Conservation (phyloP, 2,329 filamentous ascomycete genomes). For the Lachnellula subtilissima region DNA sequence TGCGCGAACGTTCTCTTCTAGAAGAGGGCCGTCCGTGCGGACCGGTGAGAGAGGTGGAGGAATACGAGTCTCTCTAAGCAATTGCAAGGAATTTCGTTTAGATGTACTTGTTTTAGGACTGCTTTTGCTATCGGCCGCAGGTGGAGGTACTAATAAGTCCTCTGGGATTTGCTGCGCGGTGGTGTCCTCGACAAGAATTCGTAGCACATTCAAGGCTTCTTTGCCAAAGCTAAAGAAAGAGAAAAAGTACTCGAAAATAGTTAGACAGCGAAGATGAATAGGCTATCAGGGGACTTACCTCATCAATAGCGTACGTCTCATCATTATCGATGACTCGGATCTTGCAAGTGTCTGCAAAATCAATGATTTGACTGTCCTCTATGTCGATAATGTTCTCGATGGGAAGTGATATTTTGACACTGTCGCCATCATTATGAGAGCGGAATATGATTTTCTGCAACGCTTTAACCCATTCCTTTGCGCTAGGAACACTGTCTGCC, state of each 20-base stretch:
- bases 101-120: conserved; percentile 20
- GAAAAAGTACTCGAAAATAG: conserved; percentile 72
- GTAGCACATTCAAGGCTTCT: conserved; percentile 76
- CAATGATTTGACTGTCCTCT: conserved; percentile 84
- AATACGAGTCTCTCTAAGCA: conserved; percentile 13
- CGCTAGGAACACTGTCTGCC: conserved; percentile 81
- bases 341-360: conserved; percentile 91
- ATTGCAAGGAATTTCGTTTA: conserved; percentile 23
- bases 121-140: conserved; percentile 12
- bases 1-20: conserved; percentile 56
- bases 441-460: conserved; percentile 93
- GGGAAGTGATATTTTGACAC: conserved; percentile 90
- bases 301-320: conserved; percentile 91
- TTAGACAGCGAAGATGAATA: neutral
- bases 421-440: conserved; percentile 93
- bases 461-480: conserved; percentile 94
- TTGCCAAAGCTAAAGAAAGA: conserved; percentile 86
- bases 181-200: conserved; percentile 31
- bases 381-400: conserved; percentile 87
- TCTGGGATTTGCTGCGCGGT: conserved; percentile 31
- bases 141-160: conserved; percentile 22
- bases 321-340: conserved; percentile 89
- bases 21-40: conserved; percentile 23
- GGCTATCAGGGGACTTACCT: conserved; percentile 48
- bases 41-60: conserved; percentile 14